A percentile compares a stretch with the other conserved stretches of the same genome.
These are phyloP conservation scores for Halophytophthora batemanensis DNA, from an alignment of 352 stramenopile species.

Conservation along the genomic window DNA sequence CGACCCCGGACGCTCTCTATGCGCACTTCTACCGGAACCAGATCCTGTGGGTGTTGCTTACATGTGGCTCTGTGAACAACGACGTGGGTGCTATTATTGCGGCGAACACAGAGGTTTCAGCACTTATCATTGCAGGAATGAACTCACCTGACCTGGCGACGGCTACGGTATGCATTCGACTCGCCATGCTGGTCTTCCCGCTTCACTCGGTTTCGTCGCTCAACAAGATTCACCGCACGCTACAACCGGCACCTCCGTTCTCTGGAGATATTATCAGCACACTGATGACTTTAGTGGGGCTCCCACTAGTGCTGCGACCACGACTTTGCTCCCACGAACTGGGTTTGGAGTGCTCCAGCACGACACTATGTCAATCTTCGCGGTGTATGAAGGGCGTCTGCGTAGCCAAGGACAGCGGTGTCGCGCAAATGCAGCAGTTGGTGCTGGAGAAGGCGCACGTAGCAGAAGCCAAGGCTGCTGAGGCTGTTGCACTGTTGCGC, in stretches of 20 bases:
- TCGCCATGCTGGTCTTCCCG: slow-evolving; percentile 83
- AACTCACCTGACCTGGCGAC: slow-evolving; percentile 56
- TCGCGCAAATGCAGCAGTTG: slow-evolving; percentile 24
- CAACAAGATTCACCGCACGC: slow-evolving; percentile 57
- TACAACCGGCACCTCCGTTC: slow-evolving; percentile 21
- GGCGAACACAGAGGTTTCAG: slow-evolving; percentile 45
- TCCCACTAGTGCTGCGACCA: slow-evolving; percentile 59
- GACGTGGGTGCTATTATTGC: slow-evolving; percentile 67
- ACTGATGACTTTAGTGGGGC: slow-evolving; percentile 63
- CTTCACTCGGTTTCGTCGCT: slow-evolving; percentile 72
- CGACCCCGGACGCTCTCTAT: slow-evolving; percentile 25
- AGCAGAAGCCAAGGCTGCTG: slow-evolving; percentile 52
- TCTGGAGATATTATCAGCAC: slow-evolving; percentile 45
- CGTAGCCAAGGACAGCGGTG: slow-evolving; percentile 26
- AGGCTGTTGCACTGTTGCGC: slow-evolving; percentile 60
- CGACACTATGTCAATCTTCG: slow-evolving; percentile 54
- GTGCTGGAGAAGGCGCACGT: slow-evolving; percentile 52
- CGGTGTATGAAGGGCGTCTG: slow-evolving; percentile 63
- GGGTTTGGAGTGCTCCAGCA: slow-evolving; percentile 67
- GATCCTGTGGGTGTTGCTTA: slow-evolving; percentile 68
- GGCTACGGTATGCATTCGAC: slow-evolving; percentile 73
- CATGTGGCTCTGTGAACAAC: slow-evolving; percentile 58
- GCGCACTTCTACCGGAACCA: slow-evolving; percentile 77
- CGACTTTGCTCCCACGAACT: slow-evolving; percentile 80
- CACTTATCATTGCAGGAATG: slow-evolving; percentile 66